phyloP scores from a whole-genome alignment of 768 basidiomycete species.

The Mycena sanguinolenta region DNA sequence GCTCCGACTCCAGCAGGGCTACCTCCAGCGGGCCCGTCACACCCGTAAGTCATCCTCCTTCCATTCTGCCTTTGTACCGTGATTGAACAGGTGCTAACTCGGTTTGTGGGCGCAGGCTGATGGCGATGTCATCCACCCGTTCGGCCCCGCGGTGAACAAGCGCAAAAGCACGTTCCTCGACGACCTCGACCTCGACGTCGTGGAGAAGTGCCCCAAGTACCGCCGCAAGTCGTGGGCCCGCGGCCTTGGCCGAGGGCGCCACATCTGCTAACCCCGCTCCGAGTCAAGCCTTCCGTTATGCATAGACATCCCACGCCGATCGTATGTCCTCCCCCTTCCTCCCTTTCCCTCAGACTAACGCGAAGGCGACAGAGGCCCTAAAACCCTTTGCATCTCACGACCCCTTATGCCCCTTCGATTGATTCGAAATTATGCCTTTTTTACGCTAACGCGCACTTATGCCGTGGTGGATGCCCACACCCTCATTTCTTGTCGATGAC shows the following conservation, averaged over 20 bases:
- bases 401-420: slow-evolving; percentile 26
- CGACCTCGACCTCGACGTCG: slow-evolving; percentile 9
- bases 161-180: slow-evolving; percentile 19
- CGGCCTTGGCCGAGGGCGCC: slow-evolving; percentile 14
- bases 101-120: slow-evolving; percentile 16
- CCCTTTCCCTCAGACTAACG: too few relatives aligned
- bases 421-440: slow-evolving; percentile 28
- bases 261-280: background rate
- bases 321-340: slow-evolving; percentile 8
- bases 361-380: too few relatives aligned
- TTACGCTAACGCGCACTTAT: background rate
- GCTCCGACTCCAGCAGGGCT: slow-evolving; percentile 27
- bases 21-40: slow-evolving; percentile 45
- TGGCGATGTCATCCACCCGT: background rate
- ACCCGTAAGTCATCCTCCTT: slow-evolving; percentile 41
- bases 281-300: background rate
- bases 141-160: slow-evolving; percentile 8
- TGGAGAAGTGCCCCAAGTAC: slow-evolving; percentile 56
- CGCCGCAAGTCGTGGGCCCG: slow-evolving; percentile 39
- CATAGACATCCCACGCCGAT: too few relatives aligned
- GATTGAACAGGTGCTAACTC: background rate
- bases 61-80: background rate
- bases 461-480: slow-evolving; percentile 19
- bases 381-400: too few relatives aligned
- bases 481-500: slow-evolving; percentile 5